Conservation (phyloP, 75 land plant genomes). For the Chamaecyparis obtusa region DNA sequence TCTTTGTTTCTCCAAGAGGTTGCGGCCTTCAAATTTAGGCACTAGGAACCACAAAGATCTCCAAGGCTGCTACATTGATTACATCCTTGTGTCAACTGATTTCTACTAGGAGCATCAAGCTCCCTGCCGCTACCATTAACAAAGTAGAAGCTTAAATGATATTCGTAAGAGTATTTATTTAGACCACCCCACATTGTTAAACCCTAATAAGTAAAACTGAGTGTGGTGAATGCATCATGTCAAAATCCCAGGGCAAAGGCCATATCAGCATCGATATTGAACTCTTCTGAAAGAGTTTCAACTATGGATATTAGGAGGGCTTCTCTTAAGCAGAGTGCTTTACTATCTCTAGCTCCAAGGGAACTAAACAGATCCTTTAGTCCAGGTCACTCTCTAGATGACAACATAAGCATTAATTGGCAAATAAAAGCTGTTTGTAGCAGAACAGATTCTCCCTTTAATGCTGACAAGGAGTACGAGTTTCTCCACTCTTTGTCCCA, state of each 20-base stretch:
- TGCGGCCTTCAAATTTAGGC: too few relatives aligned
- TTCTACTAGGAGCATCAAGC: too few relatives aligned
- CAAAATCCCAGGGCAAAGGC: not conserved
- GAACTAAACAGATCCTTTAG: not conserved
- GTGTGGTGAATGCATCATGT: too few relatives aligned
- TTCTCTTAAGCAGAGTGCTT: not conserved
- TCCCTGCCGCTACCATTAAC: too few relatives aligned
- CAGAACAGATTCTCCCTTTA: not conserved
- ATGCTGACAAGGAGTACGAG: not conserved
- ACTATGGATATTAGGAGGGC: not conserved
- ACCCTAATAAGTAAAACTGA: too few relatives aligned
- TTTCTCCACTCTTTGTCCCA: not conserved
- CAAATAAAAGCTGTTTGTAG: not conserved
- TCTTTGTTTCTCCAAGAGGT: too few relatives aligned
- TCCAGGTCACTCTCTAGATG: not conserved
- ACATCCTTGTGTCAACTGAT: too few relatives aligned
- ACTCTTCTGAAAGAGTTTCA: not conserved
- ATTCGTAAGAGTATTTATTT: too few relatives aligned
- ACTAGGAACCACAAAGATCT: too few relatives aligned
- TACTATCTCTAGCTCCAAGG: not conserved
- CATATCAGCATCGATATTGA: not conserved
- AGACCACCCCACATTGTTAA: too few relatives aligned
- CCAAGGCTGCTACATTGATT: too few relatives aligned
- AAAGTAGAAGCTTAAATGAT: too few relatives aligned
- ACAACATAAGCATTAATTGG: not conserved